A percentile compares a stretch with the other conserved stretches of the same genome.
Evolutionary conservation across 148 eudicot genomes (phyloP).

Genomic region (Vaccinium myrtillus): DNA sequence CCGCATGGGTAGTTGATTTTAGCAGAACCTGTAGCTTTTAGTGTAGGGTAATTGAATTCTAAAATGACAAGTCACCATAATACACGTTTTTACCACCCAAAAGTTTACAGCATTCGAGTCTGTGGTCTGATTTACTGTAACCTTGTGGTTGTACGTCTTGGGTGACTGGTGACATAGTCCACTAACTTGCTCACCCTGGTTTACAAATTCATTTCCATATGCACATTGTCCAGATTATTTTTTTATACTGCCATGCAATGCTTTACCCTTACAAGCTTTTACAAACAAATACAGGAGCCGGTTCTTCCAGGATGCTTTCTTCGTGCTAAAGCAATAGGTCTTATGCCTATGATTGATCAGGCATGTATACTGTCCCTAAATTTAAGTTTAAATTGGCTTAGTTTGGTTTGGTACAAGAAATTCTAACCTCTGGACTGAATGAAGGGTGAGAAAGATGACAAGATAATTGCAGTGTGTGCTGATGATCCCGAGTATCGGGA

Average conservation of each 20-base stretch:
- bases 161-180: slow-evolving; percentile 6
- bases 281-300: slow-evolving; percentile 49
- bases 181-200: slow-evolving; percentile 1
- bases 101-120: neutral
- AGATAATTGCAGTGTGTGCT: slow-evolving; percentile 83
- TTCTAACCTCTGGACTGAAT: slow-evolving; percentile 13
- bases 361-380: slow-evolving; percentile 23
- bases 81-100: neutral
- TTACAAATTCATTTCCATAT: neutral
- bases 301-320: slow-evolving; percentile 84
- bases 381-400: neutral
- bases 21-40: neutral
- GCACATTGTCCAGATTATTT: neutral
- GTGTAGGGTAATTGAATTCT: neutral
- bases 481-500: slow-evolving; percentile 77
- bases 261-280: neutral
- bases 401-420: neutral
- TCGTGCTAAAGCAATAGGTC: slow-evolving; percentile 80
- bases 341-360: slow-evolving; percentile 93
- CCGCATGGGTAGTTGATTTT: neutral
- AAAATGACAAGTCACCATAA: neutral
- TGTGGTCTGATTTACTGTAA: neutral
- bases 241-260: neutral
- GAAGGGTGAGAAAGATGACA: slow-evolving; percentile 86
- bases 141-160: neutral